phyloP scores from a whole-genome alignment of 495 filamentous ascomycete species.

The Chaetomium tenue region DNA sequence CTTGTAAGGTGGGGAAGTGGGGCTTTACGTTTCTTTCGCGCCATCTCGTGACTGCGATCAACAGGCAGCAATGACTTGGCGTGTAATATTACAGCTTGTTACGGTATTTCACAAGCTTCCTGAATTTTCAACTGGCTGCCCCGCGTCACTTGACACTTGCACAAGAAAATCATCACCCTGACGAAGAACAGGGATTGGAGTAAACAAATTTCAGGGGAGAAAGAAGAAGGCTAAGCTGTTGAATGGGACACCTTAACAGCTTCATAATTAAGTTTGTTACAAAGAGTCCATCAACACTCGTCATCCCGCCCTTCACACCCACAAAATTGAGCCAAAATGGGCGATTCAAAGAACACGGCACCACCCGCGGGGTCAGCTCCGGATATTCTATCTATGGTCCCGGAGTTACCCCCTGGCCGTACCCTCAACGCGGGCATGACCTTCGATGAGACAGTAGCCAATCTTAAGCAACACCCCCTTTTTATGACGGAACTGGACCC shows the following conservation, averaged over 20 bases:
- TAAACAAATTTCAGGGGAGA: conserved; percentile 1
- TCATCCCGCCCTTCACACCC: neutral
- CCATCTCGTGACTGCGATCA: conserved; percentile 5
- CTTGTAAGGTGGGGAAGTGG: neutral
- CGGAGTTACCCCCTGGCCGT: conserved; percentile 55
- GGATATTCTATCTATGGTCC: conserved; percentile 29
- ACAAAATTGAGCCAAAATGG: conserved; percentile 18
- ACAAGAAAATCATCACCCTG: neutral
- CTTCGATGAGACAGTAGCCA: conserved; percentile 65
- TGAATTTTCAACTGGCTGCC: neutral
- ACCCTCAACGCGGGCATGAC: conserved; percentile 60
- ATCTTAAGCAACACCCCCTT: conserved; percentile 78
- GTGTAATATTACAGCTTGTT: too few species aligned
- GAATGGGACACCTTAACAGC: too few species aligned
- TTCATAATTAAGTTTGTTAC: neutral
- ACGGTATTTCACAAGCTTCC: neutral
- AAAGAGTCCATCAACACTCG: conserved; percentile 20
- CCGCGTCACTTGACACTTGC: neutral
- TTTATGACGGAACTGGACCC: conserved; percentile 89
- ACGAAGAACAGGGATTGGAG: neutral
- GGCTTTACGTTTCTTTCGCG: neutral
- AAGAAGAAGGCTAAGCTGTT: neutral
- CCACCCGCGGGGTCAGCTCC: conserved; percentile 5
- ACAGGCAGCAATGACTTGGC: neutral
- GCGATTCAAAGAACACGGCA: conserved; percentile 27